phyloP scores from a whole-genome alignment of 331 rosid species.

The Malus hybrid region DNA sequence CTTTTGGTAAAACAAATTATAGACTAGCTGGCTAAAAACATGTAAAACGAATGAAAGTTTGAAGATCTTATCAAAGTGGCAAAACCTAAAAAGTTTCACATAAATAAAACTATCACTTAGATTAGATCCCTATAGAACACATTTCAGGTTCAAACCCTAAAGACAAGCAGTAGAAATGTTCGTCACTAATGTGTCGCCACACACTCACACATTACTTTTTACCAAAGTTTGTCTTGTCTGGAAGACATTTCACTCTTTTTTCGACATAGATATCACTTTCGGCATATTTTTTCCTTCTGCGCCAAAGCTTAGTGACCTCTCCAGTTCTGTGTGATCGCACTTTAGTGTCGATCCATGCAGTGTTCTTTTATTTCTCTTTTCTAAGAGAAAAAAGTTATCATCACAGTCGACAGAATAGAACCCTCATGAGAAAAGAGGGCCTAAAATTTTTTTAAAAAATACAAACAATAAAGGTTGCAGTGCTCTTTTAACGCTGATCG shows the following conservation, averaged over 20 bases:
- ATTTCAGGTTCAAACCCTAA: not conserved
- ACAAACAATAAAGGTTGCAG: not conserved
- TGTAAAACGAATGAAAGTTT: no score
- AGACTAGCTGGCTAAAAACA: no score
- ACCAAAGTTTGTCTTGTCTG: not conserved
- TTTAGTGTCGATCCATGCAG: not conserved
- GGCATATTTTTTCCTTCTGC: not conserved
- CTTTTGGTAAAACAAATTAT: no score
- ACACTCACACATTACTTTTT: not conserved
- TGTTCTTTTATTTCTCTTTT: not conserved
- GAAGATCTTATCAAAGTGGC: no score
- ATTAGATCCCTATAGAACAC: no score
- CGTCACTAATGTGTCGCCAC: not conserved
- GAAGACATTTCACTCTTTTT: not conserved
- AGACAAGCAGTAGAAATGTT: not conserved
- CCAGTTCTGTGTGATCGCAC: not conserved
- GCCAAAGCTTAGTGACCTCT: not conserved
- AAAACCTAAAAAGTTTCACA: no score
- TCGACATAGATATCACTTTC: not conserved
- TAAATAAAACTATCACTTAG: no score
- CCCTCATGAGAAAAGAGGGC: not conserved
- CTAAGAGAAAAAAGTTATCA: not conserved
- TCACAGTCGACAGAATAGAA: not conserved
- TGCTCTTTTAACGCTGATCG: not conserved
- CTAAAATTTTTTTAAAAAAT: not conserved